phyloP scores from a whole-genome alignment of 1,139 yeast genomes.

The Zygosaccharomyces sapae region DNA sequence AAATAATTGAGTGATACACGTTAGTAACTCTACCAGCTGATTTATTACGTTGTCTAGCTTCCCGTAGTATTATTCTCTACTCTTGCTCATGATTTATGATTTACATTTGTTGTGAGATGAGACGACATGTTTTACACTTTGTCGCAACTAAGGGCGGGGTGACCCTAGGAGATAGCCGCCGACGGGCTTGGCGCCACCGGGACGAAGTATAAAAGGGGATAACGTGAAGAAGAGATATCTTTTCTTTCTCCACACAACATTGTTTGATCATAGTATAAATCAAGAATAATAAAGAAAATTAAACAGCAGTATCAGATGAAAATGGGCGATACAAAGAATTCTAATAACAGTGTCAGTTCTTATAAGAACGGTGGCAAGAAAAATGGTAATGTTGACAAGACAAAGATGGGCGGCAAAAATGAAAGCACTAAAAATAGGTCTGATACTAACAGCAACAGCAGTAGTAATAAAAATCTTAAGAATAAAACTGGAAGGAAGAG shows the following conservation, averaged over 20 bases:
- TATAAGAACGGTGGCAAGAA: constrained; percentile 1
- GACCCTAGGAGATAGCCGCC: constrained; percentile 1
- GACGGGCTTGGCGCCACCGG: constrained; percentile 2
- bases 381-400: not conserved
- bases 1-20: not conserved
- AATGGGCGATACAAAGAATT: not conserved
- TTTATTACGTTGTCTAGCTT: not conserved
- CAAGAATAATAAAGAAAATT: not conserved
- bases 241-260: not conserved
- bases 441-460: not conserved
- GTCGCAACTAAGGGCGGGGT: not conserved
- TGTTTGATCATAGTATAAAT: not conserved
- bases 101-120: not conserved
- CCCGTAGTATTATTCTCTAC: not conserved
- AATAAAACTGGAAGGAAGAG: constrained; percentile 1
- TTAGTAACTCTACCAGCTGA: not conserved
- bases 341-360: not conserved
- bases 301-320: not conserved
- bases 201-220: constrained; percentile 2
- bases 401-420: constrained; percentile 3
- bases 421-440: not conserved
- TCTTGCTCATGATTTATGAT: not conserved
- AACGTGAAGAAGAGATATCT: not conserved
- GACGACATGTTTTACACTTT: not conserved
- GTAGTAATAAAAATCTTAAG: not conserved